Base-by-base conservation (phyloP, 306 rosid genomes). In the Arachis stenosperma region DNA sequence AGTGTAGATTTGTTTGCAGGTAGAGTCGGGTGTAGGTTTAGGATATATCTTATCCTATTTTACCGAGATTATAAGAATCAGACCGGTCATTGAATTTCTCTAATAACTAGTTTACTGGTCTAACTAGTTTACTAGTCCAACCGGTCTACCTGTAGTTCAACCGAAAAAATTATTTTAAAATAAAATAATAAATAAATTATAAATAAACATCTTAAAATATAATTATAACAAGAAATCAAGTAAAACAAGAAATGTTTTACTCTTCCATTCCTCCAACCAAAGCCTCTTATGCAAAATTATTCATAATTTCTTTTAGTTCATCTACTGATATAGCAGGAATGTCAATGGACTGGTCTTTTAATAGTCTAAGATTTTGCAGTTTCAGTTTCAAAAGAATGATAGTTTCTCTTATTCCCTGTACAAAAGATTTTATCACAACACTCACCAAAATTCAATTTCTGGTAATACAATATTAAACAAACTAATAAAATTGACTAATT, bases 261-360 rank as follows among this genome's bases (percentile, higher is more conserved):
- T 80, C 93, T 82, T 62, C 98, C 98, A 74, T 87, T 33, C 98
- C 98, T 78, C 98, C 98, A 78, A 93, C 89, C 83, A 93, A 74
- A 79, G 93, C 72, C 75, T 72, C 82, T 70, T 91, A 79, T 66
- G 92, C 92, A 82, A 86, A 93, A 78, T 77, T 79, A 29, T 89
- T 92, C 0, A 97, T 90, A 55, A 90, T 70, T 68, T 90, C 96
- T 86, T 87, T 90, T 36, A 89, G 88, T 79, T 93, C 98, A 50
- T 89, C 93, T 13, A 72, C 86, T 4, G 80, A 71, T 79, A 90
- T 44, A 37, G 82, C 85, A 36, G 97, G 97, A 80, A 90, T 97
- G 81, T 90, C 96, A 75, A 90, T 89, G 33, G 98, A 96, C 83
- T 62, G 97, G 30, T 75, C 81, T 17, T 87, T 84, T 90, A 75